Base-by-base conservation (phyloP, 495 filamentous ascomycete genomes). In the Amphirosellinia nigrospora region DNA sequence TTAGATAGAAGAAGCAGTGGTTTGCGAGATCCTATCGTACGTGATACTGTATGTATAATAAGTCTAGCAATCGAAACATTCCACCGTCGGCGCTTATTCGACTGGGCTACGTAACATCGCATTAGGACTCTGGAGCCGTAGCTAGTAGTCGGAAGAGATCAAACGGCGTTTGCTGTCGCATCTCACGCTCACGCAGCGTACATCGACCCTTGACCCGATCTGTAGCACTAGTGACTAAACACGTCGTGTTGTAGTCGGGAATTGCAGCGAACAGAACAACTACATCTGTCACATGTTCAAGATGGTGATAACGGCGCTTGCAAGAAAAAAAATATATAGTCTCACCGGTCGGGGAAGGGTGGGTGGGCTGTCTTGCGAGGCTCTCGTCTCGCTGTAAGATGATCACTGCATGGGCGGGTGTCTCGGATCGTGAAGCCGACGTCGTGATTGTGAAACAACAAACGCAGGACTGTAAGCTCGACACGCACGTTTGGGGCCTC, bases 341-440 rank as follows among this genome's bases (percentile, higher is more conserved):
- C 50, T 55, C 64, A 66, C 64, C 64, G 48, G 64, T 56, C 48
- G 10, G 50, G 50, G 36, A 66, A 36, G 50, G 45, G 64, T 41
- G 48, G 3, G 23, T 30, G 38, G 36, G 16, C 6, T n/a, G 30
- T 21, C 23, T 67, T 67, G 34, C 64, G 53, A 67, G 64, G 64
- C 64, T 67, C 13, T 46, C 52, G 16, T 67, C 52, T 52, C 39
- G 43, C 56, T 56, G 66, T 61, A 46, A 62, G 41, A 69, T 62
- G 56, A 69, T 64, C 34, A 45, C 59, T 69, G 55, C 67, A 69
- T 62, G 36, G 55, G 60, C 67, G 67, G 60, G 60, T 64, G 26
- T 32, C 39, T 70, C 68, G 68, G 68, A 70, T 48, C 28, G 11
- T 56, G 68, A 70, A 64, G 59, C 68, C 68, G 68, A 70, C 41